Conservation (phyloP, 2,329 filamentous ascomycete genomes). For the Ceratocystis albifundus region DNA sequence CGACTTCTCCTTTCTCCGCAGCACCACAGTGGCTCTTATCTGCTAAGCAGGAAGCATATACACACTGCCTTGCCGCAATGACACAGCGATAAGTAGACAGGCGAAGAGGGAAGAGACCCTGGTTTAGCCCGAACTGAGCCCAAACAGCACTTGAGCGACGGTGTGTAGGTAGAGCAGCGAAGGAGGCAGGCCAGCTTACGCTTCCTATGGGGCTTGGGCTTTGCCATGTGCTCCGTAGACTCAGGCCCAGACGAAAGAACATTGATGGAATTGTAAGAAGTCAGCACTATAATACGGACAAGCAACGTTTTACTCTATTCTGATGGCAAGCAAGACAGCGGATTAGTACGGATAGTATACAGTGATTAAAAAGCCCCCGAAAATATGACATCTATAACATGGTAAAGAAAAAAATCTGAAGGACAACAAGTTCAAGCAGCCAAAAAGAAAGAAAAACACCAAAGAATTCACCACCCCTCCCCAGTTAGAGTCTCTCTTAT, state of each 20-base stretch:
- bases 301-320: too few species aligned
- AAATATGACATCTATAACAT: constrained; percentile 1
- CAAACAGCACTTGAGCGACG: too few species aligned
- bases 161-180: not conserved
- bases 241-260: not conserved
- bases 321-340: too few species aligned
- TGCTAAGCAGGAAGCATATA: too few species aligned
- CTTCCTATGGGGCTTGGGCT: too few species aligned
- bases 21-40: too few species aligned
- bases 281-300: too few species aligned
- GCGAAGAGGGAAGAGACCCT: not conserved
- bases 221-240: too few species aligned
- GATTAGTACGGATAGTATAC: not conserved
- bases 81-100: not conserved
- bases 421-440: not conserved
- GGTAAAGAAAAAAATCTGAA: not conserved
- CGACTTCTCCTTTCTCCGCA: too few species aligned
- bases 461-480: not conserved
- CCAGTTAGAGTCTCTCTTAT: not conserved
- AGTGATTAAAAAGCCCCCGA: not conserved
- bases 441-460: not conserved
- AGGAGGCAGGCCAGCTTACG: not conserved
- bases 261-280: not conserved
- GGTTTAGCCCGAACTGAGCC: too few species aligned
- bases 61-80: not conserved